These are phyloP conservation scores for Neofusicoccum kwambonambiense DNA, from an alignment of 2,329 filamentous ascomycete genomes.

Conservation along the genomic window DNA sequence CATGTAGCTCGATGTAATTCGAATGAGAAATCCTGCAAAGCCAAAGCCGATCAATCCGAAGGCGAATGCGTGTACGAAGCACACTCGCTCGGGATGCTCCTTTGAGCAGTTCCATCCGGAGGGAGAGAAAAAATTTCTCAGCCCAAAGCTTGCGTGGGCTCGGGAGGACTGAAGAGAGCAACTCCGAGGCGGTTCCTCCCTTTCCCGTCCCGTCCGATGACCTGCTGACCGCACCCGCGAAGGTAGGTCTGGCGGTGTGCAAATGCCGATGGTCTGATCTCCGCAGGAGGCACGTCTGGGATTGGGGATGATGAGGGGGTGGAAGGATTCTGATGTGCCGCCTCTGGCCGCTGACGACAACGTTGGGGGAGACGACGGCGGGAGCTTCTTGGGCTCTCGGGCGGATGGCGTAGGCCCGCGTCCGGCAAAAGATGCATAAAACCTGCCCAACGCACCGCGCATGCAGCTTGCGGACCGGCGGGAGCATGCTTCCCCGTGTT, in stretches of 20 bases:
- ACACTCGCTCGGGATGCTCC: background rate
- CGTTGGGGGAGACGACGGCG: no score
- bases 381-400: no score
- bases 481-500: slow-evolving; percentile 1
- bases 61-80: background rate
- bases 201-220: background rate
- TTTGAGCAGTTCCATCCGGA: background rate
- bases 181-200: background rate
- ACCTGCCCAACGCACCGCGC: background rate
- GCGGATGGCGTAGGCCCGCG: background rate
- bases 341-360: background rate
- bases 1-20: background rate
- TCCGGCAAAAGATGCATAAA: background rate
- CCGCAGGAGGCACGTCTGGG: background rate
- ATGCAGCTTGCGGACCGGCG: slow-evolving; percentile 2
- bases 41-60: background rate
- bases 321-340: background rate
- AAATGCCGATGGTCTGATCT: background rate
- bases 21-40: background rate
- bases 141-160: background rate
- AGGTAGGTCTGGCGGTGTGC: background rate
- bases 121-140: background rate
- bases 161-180: background rate
- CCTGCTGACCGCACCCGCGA: background rate
- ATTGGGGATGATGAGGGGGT: background rate